Base-by-base conservation (phyloP, 208 protist species). In the Histomonas meleagridis region DNA sequence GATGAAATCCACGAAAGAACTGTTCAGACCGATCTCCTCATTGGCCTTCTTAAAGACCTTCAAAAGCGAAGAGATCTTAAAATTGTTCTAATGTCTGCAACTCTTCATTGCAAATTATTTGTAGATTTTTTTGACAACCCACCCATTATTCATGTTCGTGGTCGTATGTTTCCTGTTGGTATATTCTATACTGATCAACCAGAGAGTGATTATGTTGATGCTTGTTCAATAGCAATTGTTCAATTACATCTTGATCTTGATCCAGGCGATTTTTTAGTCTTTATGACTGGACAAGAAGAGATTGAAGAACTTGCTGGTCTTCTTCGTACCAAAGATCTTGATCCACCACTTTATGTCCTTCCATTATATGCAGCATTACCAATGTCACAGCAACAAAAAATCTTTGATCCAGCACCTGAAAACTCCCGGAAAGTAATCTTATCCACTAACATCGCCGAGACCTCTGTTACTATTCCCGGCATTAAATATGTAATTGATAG, bases 1-100 rank as follows among this genome's bases (percentile, higher is more conserved):
- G 99, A 99, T 94, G 99, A 99, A 94, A 98, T 98, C 9, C 96
- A 97, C 94, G 96, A 97, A 93, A 57, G 92, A 69, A 91, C 96
- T 12, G 93, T 98, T 0, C 95, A 97, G 92, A 98, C 97, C 0
- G 97, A 98, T 94, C 94, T 98, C 48, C 92, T 98, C 9, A 97
- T 98, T 92, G 97, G 96, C 4, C 78, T 98, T 60, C 53, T 92
- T 40, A 94, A 65, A 32, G 46, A 86, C 5, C 32, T 92, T 1
- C 92, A 90, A 48, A 32, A 14, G 23, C 35, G 51, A 38, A 51
- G 72, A n/a, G 43, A 65, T 65, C n/a, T 93, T 16, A 93, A 92
- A 35, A 32, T 92, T 1, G 18, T 94, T 93, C 86, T 91, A 48
- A 94, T 93, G 92, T 92, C 70, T 91, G 92, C 91, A 40, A 69